phyloP scores from a whole-genome alignment of 1,139 yeast species.

The Candida glucosophila region DNA sequence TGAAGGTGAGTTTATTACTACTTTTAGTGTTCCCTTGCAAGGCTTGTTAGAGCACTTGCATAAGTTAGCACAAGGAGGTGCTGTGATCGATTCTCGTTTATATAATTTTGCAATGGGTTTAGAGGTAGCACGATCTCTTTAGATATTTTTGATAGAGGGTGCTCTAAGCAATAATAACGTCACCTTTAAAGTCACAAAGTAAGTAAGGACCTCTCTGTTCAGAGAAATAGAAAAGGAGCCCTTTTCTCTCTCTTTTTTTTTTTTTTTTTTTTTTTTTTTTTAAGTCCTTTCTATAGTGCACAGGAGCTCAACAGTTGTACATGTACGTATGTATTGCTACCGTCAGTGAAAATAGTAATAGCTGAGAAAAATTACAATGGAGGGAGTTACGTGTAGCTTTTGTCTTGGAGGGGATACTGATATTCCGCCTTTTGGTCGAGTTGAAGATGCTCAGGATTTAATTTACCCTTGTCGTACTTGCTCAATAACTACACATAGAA shows the following conservation, averaged over 20 bases:
- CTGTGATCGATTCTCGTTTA: slow-evolving; percentile 75
- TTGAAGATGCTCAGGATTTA: slow-evolving; percentile 31
- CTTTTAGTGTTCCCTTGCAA: slow-evolving; percentile 58
- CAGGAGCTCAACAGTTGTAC: too few species aligned
- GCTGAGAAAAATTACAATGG: too few species aligned
- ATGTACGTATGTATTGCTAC: too few species aligned
- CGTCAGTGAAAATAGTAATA: too few species aligned
- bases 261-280: too few species aligned
- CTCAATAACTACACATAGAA: slow-evolving; percentile 27
- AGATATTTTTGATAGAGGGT: not conserved
- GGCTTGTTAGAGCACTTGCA: slow-evolving; percentile 48
- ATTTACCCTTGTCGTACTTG: slow-evolving; percentile 36
- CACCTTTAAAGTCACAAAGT: not conserved
- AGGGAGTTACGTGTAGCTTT: slow-evolving; percentile 34
- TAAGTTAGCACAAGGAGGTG: slow-evolving; percentile 50
- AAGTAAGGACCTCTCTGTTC: not conserved
- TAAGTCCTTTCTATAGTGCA: too few species aligned
- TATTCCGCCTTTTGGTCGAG: slow-evolving; percentile 33
- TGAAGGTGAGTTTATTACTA: slow-evolving; percentile 84
- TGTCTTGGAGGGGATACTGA: slow-evolving; percentile 35
- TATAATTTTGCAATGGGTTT: slow-evolving; percentile 78
- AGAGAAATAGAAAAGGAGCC: not conserved
- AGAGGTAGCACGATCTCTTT: slow-evolving; percentile 10
- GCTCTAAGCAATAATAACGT: too few species aligned
- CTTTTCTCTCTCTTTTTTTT: too few species aligned